A percentile compares a stretch with the other conserved stretches of the same genome.
These are phyloP conservation scores for Phylloporus scabripes DNA, from an alignment of 768 basidiomycete species.

Conservation along the genomic window DNA sequence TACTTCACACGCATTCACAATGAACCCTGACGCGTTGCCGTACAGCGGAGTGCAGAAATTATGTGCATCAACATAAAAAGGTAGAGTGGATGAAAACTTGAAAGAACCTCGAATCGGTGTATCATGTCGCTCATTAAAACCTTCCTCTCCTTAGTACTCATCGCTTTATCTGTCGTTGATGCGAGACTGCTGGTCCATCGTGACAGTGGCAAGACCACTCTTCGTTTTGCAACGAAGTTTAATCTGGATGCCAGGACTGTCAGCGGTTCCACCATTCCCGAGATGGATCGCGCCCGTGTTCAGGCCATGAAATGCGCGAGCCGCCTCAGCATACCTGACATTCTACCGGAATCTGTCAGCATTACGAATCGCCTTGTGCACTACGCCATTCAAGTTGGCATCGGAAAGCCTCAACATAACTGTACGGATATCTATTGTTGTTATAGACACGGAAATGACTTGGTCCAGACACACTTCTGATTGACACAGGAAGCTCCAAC, in stretches of 20 bases:
- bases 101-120: neutral
- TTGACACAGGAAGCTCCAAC: conserved; percentile 29
- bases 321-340: conserved; percentile 4
- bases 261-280: conserved; percentile 7
- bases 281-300: conserved; percentile 19
- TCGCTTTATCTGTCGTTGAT: neutral
- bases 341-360: neutral
- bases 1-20: no score
- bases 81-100: no score
- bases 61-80: no score
- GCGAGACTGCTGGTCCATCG: neutral
- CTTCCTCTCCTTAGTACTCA: neutral
- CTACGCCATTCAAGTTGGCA: conserved; percentile 26
- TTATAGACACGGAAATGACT: neutral
- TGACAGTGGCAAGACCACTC: neutral
- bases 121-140: neutral
- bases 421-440: conserved; percentile 12
- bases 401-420: conserved; percentile 23
- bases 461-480: conserved; percentile 20
- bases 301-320: conserved; percentile 6
- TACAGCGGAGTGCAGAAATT: no score
- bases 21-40: no score
- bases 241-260: neutral
- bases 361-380: conserved; percentile 17
- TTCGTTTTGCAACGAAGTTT: neutral